These are phyloP conservation scores for Trichophyton schoenleinii DNA, from an alignment of 2,329 filamentous ascomycete species.

Conservation along the genomic window DNA sequence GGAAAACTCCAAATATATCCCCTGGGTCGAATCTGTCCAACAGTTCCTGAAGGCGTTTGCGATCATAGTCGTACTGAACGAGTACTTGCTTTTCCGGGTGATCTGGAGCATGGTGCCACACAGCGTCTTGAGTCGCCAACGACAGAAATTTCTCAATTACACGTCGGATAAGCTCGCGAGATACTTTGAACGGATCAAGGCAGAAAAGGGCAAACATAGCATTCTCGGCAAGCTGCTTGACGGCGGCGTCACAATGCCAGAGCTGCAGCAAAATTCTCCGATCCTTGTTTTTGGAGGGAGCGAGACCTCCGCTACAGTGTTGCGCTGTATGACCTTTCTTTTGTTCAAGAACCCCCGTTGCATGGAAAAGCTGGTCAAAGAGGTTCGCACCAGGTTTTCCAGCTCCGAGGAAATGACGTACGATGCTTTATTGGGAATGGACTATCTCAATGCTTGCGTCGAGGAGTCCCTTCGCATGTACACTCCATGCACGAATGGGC, in stretches of 20 bases:
- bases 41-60: conserved; percentile 8
- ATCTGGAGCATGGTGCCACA: conserved; percentile 4
- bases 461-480: conserved; percentile 20
- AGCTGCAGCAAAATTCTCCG: conserved; percentile 8
- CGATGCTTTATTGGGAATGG: conserved; percentile 10
- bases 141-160: conserved; percentile 4
- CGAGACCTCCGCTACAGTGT: conserved; percentile 17
- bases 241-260: not conserved
- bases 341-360: conserved; percentile 16
- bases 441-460: conserved; percentile 20
- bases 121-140: not conserved
- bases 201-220: not conserved
- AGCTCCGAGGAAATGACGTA: conserved; percentile 15
- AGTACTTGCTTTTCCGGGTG: conserved; percentile 4
- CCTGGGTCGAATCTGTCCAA: conserved; percentile 18
- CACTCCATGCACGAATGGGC: conserved; percentile 20
- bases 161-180: conserved; percentile 4
- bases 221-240: conserved; percentile 4
- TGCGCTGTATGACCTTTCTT: conserved; percentile 17
- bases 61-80: conserved; percentile 5
- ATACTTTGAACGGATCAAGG: not conserved
- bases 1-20: conserved; percentile 11
- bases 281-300: conserved; percentile 17
- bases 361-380: conserved; percentile 15
- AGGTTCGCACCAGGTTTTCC: conserved; percentile 19